Percentiles rank a stretch among this genome's conserved stretches.
Conservation (phyloP, 2,329 filamentous ascomycete genomes). For the Eutypa lata region DNA sequence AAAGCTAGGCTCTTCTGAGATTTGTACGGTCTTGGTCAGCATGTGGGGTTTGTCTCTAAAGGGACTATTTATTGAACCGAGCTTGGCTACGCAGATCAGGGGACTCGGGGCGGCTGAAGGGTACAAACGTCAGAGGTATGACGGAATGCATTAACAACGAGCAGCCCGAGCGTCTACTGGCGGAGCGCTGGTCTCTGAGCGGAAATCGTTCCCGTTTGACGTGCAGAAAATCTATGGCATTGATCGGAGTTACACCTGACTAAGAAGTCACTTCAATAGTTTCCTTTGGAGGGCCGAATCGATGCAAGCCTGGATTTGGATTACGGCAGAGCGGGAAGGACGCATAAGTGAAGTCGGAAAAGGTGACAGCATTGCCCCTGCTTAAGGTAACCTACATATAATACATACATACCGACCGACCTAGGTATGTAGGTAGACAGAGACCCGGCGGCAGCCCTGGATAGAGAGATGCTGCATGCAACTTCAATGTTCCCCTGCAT, state of each 20-base stretch:
- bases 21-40: slow-evolving; percentile 9
- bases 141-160: background rate
- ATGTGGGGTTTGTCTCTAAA: slow-evolving; percentile 3
- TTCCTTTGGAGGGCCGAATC: too few species aligned
- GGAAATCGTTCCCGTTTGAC: too few species aligned
- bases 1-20: slow-evolving; percentile 7
- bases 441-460: background rate
- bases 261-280: too few species aligned
- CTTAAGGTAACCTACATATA: background rate
- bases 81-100: slow-evolving; percentile 25
- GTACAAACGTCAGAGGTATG: background rate
- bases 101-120: slow-evolving; percentile 14
- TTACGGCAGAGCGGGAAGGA: background rate
- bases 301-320: too few species aligned
- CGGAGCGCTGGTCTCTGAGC: background rate
- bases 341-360: background rate
- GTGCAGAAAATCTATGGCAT: too few species aligned
- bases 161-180: background rate
- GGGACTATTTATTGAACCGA: slow-evolving; percentile 1
- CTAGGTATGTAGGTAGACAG: background rate
- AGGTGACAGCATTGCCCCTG: background rate
- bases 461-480: background rate
- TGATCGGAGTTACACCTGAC: background rate
- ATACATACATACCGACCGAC: too few species aligned
- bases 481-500: background rate